phyloP scores from a whole-genome alignment of 2,329 filamentous ascomycete genomes.

The Fulvia fulva region DNA sequence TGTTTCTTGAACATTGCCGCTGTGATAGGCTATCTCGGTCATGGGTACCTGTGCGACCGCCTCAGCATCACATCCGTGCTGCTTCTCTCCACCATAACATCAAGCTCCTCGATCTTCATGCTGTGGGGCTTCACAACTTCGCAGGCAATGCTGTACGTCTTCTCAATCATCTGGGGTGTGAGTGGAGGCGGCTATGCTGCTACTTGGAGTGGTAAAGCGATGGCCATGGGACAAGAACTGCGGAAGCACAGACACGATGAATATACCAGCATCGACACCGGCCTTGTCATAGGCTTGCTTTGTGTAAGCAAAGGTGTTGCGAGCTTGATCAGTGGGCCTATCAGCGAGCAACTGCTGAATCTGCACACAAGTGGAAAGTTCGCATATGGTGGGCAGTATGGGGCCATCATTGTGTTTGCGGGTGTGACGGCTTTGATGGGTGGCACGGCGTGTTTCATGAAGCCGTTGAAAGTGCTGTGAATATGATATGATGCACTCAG shows the following conservation, averaged over 20 bases:
- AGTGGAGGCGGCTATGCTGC: slow-evolving; percentile 39
- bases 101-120: slow-evolving; percentile 37
- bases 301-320: slow-evolving; percentile 12
- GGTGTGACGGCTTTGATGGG: background rate
- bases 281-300: slow-evolving; percentile 11
- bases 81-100: slow-evolving; percentile 35
- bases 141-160: slow-evolving; percentile 40
- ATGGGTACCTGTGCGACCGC: slow-evolving; percentile 38
- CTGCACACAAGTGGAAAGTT: background rate
- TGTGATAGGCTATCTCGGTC: slow-evolving; percentile 36
- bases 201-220: slow-evolving; percentile 30
- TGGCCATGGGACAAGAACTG: slow-evolving; percentile 8
- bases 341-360: slow-evolving; percentile 9
- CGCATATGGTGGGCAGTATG: slow-evolving; percentile 12
- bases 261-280: slow-evolving; percentile 8
- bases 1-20: slow-evolving; percentile 38
- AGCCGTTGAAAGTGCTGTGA: background rate
- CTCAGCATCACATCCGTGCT: slow-evolving; percentile 39
- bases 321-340: slow-evolving; percentile 7
- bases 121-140: slow-evolving; percentile 46
- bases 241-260: background rate
- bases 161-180: slow-evolving; percentile 41
- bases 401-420: background rate
- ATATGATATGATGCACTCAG: too few relatives aligned
- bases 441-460: background rate